These are phyloP conservation scores for Scheffersomyces lignicola DNA, from an alignment of 1,139 yeast species.

Conservation along the genomic window DNA sequence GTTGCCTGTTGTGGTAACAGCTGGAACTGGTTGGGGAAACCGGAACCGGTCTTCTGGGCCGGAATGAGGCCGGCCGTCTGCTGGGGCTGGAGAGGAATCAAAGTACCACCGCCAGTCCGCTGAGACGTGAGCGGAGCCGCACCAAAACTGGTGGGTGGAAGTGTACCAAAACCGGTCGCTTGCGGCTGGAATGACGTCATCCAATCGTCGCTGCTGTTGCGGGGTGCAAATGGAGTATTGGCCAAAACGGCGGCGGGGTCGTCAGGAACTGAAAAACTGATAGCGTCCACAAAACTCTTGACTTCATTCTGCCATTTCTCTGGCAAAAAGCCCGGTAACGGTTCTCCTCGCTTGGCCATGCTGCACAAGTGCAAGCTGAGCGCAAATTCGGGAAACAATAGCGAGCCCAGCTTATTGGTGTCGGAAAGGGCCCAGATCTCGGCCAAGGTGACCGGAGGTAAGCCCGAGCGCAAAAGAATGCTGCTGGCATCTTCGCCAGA, in stretches of 20 bases:
- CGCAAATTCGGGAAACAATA: constrained; percentile 93
- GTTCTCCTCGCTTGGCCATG: constrained; percentile 71
- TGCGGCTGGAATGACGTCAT: constrained; percentile 20
- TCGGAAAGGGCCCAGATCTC: constrained; percentile 91
- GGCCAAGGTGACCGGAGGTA: constrained; percentile 74
- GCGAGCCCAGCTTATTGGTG: constrained; percentile 78
- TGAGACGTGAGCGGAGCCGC: constrained; percentile 30
- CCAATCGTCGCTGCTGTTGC: constrained; percentile 22
- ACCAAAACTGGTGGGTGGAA: constrained; percentile 19
- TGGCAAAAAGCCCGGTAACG: constrained; percentile 73
- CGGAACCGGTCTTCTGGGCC: constrained; percentile 39
- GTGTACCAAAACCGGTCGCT: constrained; percentile 36
- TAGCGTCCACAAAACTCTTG: constrained; percentile 81
- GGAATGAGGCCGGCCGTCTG: constrained; percentile 50
- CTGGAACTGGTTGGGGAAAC: constrained; percentile 28
- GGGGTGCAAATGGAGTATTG: constrained; percentile 47
- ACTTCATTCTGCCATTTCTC: constrained; percentile 80
- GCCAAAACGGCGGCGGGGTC: constrained; percentile 44
- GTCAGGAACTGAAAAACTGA: constrained; percentile 76
- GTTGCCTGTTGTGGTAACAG: constrained; percentile 25
- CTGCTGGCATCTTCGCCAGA: constrained; percentile 78
- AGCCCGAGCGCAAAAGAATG: constrained; percentile 77
- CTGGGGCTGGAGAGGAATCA: constrained; percentile 49
- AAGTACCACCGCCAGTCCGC: constrained; percentile 45
- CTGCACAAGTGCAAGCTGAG: constrained; percentile 88